These are phyloP conservation scores for Alternaria novae-zelandiae DNA, from an alignment of 2,329 filamentous ascomycete species.

Conservation along the genomic window DNA sequence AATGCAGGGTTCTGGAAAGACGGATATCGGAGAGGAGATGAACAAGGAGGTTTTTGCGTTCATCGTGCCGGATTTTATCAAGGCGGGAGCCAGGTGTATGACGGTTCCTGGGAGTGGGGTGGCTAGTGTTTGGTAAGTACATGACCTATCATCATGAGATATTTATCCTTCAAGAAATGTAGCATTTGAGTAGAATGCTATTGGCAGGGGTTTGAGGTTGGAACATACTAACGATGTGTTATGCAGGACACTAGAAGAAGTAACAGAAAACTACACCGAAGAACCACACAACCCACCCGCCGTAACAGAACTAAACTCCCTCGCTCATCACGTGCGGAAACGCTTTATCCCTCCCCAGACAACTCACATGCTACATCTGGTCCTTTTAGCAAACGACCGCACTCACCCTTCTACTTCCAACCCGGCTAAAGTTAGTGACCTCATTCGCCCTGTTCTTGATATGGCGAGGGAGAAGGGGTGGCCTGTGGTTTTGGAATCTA, in stretches of 20 bases:
- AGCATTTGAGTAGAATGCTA: too few species aligned
- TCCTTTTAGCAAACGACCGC: slow-evolving; percentile 9
- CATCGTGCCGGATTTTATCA: neutral
- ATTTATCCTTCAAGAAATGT: neutral
- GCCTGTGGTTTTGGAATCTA: slow-evolving; percentile 10
- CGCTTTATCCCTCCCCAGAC: neutral
- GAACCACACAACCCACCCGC: neutral
- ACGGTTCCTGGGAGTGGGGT: slow-evolving; percentile 8
- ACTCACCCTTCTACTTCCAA: neutral
- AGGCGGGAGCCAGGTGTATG: slow-evolving; percentile 3
- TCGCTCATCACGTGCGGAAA: neutral
- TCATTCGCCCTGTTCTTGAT: slow-evolving; percentile 7
- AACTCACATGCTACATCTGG: slow-evolving; percentile 6
- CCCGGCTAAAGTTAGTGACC: slow-evolving; percentile 2
- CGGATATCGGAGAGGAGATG: neutral
- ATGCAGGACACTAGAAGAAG: neutral
- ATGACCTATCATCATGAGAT: neutral
- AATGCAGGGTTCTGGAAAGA: neutral
- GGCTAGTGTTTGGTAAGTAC: slow-evolving; percentile 10
- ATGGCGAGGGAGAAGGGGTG: slow-evolving; percentile 10
- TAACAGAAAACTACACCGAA: neutral
- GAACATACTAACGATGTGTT: neutral
- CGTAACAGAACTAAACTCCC: neutral
- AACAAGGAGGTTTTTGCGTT: slow-evolving; percentile 4
- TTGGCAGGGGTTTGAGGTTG: too few species aligned